Evolutionary conservation across 202 grass and related monocot genomes (phyloP).

Genomic region (Dendrocalamus latiflorus): DNA sequence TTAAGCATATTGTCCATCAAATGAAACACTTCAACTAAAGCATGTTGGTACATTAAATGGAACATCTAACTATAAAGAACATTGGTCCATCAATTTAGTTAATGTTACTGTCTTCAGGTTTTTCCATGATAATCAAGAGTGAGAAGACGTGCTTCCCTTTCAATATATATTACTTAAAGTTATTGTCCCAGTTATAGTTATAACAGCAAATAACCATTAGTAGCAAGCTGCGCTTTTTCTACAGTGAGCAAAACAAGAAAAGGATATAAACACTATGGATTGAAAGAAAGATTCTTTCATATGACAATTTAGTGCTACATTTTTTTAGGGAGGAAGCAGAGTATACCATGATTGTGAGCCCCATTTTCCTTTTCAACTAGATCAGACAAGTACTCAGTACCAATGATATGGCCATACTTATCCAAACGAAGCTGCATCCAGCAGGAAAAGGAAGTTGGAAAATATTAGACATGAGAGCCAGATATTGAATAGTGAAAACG

Average conservation of each 20-base stretch:
- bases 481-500: neutral
- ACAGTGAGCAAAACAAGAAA: too few relatives aligned
- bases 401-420: slow-evolving; percentile 69
- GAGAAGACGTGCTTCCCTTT: neutral
- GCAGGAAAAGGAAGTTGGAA: slow-evolving; percentile 5
- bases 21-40: slow-evolving; percentile 23
- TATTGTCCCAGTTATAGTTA: too few relatives aligned
- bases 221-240: too few relatives aligned
- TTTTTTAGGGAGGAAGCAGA: neutral
- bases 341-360: slow-evolving; percentile 70
- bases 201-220: slow-evolving; percentile 1
- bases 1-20: neutral
- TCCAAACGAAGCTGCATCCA: slow-evolving; percentile 72
- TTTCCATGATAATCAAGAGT: neutral
- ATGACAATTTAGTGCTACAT: neutral
- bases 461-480: slow-evolving; percentile 11
- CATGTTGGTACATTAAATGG: neutral
- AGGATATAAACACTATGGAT: neutral
- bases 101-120: neutral
- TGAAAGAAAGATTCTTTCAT: neutral
- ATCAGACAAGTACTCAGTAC: slow-evolving; percentile 89
- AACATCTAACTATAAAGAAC: neutral
- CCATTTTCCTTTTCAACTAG: slow-evolving; percentile 91
- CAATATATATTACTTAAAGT: too few relatives aligned
- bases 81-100: slow-evolving; percentile 1